Evolutionary conservation across 331 rosid species (phyloP).

Genomic region (Malus hybrid): DNA sequence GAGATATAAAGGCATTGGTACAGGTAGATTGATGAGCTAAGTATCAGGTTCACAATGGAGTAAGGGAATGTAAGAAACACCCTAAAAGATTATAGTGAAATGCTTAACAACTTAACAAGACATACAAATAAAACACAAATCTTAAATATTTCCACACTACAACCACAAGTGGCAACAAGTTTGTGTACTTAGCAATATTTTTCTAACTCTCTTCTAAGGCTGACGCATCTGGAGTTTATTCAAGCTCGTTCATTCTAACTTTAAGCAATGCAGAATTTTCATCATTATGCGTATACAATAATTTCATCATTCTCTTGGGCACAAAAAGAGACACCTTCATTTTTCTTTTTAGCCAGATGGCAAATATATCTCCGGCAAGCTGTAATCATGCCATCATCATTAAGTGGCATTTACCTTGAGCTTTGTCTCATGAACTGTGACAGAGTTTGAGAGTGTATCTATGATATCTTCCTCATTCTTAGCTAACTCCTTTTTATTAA

Average conservation of each 20-base stretch:
- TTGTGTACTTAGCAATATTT: neutral
- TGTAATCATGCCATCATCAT: neutral
- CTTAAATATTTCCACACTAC: neutral
- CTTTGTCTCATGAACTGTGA: conserved; percentile 93
- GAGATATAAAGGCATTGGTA: conserved; percentile 10
- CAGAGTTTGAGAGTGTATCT: conserved; percentile 64
- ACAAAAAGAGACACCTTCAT: neutral
- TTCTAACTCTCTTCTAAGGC: neutral
- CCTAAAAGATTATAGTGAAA: neutral
- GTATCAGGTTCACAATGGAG: conserved; percentile 1
- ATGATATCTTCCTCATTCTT: conserved; percentile 94
- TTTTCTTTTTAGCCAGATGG: neutral
- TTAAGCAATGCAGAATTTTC: neutral
- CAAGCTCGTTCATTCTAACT: neutral
- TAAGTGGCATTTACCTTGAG: conserved; percentile 50
- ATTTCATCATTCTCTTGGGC: neutral
- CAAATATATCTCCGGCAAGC: neutral
- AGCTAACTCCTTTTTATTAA: conserved; percentile 83
- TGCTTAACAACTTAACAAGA: neutral
- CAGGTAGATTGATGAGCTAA: neutral
- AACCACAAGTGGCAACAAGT: neutral
- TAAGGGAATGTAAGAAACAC: neutral
- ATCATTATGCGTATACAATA: neutral
- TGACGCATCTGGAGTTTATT: neutral
- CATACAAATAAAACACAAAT: neutral